Base-by-base conservation (phyloP, 306 rosid species). In the Cicer arietinum region DNA sequence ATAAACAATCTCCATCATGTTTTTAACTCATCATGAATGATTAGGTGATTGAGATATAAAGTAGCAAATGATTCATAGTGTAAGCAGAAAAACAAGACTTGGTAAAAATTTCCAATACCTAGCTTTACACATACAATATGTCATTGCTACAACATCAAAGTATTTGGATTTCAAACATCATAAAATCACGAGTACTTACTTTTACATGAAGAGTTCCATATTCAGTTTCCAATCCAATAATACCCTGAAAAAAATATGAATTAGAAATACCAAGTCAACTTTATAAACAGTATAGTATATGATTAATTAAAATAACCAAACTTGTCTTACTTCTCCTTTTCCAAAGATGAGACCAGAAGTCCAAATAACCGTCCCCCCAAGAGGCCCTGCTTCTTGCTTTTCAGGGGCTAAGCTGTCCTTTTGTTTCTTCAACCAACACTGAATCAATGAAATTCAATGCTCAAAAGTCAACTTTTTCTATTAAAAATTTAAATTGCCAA, bases 351-450 rank as follows among this genome's bases (percentile, higher is more conserved):
- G 75, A 76, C 98, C 98, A 70, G 98, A 94, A 84, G 94, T 94
- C 98, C 98, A 94, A 64, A 69, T 75, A 82, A 80, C 81, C 73
- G 48, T 35, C 58, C 71, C 82, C 71, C 86, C 90, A 40, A 41
- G 71, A 65, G 66, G 46, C 14, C 1, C 40, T 57, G 45, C 64
- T 7, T 85, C 90, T 80, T 88, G 94, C 61, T 68, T 81, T 47
- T 86, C 88, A 66, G 98, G 98, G 66, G 87, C 83, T 81, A 90
- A 83, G 71, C 79, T 76, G 69, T 94, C 97, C 86, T 86, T 91
- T 80, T 94, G 97, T 74, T 91, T 94, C 96, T 94, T 94, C 93
- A 94, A 82, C 98, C 99, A 94, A 88, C 99, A 94, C 99, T 94
- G 89, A 64, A 85, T 35, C 35, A 64, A 76, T 48, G 13, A 81